Evolutionary conservation across 805 yeast species (phyloP).

Genomic region (Yamadazyma ubonensis): DNA sequence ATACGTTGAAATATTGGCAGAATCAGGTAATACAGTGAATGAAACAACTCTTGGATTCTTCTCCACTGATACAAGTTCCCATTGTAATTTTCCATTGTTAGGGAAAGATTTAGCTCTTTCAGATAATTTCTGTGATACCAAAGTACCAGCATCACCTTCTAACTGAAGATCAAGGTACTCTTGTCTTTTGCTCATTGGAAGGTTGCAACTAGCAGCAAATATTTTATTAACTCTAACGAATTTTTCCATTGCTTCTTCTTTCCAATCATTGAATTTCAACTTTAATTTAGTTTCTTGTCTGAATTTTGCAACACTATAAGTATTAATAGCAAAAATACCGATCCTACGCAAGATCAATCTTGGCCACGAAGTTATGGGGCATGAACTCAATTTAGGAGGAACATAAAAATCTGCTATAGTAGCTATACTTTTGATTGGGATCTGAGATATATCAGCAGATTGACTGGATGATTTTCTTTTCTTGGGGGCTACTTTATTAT

Average conservation of each 20-base stretch:
- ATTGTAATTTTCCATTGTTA: constrained; percentile 54
- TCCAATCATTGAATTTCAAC: constrained; percentile 75
- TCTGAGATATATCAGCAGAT: constrained; percentile 33
- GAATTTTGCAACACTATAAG: constrained; percentile 50
- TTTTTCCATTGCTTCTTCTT: constrained; percentile 75
- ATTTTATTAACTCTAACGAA: constrained; percentile 79
- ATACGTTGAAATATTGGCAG: constrained; percentile 35
- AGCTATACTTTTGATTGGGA: constrained; percentile 39
- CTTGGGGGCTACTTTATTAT: neutral
- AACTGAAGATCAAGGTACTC: constrained; percentile 46
- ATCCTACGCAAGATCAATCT: constrained; percentile 56
- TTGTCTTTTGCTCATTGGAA: constrained; percentile 28
- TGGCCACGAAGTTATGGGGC: constrained; percentile 39
- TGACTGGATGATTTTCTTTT: constrained; percentile 3
- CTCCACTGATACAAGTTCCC: constrained; percentile 76
- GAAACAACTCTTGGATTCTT: constrained; percentile 69
- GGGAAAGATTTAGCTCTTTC: constrained; percentile 49
- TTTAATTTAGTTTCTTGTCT: constrained; percentile 41
- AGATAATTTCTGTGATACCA: constrained; percentile 30
- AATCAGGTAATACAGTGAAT: constrained; percentile 63
- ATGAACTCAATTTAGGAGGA: constrained; percentile 33
- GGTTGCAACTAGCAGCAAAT: constrained; percentile 57
- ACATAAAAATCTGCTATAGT: constrained; percentile 44
- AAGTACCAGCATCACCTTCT: constrained; percentile 34
- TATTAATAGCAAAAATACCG: constrained; percentile 66